These are phyloP conservation scores for Lachancea quebecensis DNA, from an alignment of 805 yeast genomes.

Conservation along the genomic window DNA sequence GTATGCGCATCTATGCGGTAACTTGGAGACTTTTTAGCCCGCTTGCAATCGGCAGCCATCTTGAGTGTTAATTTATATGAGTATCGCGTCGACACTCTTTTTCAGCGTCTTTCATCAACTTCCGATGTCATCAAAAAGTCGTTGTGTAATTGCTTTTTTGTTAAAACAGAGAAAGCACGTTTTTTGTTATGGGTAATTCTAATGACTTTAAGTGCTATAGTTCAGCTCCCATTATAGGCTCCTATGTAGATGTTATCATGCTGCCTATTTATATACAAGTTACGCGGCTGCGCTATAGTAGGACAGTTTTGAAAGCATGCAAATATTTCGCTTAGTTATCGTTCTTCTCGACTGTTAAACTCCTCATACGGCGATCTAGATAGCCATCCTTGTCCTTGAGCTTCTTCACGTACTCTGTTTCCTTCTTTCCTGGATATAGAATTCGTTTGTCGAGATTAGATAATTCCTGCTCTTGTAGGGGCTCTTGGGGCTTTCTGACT, in stretches of 20 bases:
- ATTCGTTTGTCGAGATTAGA: constrained; percentile 57
- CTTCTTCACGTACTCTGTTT: constrained; percentile 39
- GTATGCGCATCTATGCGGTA: constrained; percentile 8
- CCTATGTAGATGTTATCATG: no score
- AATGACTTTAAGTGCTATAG: no score
- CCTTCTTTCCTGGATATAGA: constrained; percentile 67
- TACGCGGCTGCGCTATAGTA: no score
- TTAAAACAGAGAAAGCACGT: no score
- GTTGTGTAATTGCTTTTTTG: no score
- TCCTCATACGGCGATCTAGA: constrained; percentile 46
- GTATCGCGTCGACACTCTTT: no score
- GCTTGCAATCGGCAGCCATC: constrained; percentile 1
- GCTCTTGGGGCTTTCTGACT: constrained; percentile 20
- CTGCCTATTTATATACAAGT: background rate
- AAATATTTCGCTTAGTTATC: constrained; percentile 1
- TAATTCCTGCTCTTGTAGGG: constrained; percentile 30
- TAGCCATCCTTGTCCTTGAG: constrained; percentile 49
- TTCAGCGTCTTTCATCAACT: no score
- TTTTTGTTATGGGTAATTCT: no score
- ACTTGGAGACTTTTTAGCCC: constrained; percentile 2
- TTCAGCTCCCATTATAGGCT: no score
- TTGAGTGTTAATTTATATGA: background rate
- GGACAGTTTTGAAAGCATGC: background rate
- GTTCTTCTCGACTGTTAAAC: constrained; percentile 44
- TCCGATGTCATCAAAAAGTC: no score